Evolutionary conservation across 2,329 filamentous ascomycete species (phyloP).

Genomic region (Fusarium xyrophilum): DNA sequence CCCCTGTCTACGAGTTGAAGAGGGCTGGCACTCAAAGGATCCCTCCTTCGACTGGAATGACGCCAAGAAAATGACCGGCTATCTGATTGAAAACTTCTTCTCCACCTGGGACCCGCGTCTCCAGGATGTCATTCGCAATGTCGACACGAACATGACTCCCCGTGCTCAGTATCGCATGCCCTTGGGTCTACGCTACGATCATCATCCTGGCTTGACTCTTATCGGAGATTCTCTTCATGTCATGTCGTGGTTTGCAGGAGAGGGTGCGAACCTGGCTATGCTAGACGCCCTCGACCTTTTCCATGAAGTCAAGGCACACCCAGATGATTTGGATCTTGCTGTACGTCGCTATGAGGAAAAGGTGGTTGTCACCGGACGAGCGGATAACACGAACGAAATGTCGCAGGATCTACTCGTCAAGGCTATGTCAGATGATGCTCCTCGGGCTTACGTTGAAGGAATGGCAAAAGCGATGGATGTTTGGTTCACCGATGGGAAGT

Average conservation of each 20-base stretch:
- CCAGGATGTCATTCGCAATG: neutral
- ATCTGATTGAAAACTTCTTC: neutral
- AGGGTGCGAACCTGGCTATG: neutral
- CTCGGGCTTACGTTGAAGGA: neutral
- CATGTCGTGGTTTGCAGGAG: neutral
- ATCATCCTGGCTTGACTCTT: accelerated
- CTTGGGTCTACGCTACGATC: accelerated
- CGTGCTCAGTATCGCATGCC: neutral
- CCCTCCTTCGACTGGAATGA: neutral
- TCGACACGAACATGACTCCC: neutral
- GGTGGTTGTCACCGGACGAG: neutral
- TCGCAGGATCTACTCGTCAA: neutral
- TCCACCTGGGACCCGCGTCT: neutral
- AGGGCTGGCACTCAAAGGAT: neutral
- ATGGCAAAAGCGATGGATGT: neutral
- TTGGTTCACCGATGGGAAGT: neutral
- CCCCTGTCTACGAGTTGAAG: neutral
- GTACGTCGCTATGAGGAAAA: neutral
- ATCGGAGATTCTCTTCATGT: neutral
- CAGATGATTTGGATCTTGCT: neutral
- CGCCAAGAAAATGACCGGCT: neutral
- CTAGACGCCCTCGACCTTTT: neutral
- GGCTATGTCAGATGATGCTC: neutral
- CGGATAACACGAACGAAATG: neutral
- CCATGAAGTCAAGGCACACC: neutral